Base-by-base conservation (phyloP, 129 eudicot species). In the Pseudognaphalium luteoalbum region DNA sequence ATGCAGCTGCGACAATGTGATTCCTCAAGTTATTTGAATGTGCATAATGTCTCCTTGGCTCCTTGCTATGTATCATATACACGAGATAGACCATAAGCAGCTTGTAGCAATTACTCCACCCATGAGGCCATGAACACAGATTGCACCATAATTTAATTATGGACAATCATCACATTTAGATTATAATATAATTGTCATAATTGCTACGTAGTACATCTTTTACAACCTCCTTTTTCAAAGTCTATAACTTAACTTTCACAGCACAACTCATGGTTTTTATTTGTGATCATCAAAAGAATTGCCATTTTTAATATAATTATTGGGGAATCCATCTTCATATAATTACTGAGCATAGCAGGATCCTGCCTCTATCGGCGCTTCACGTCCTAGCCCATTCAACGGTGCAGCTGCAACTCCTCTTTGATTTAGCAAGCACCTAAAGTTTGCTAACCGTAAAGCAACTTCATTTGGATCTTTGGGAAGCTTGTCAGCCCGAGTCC, bases 351-450 rank as follows among this genome's bases (percentile, higher is more conserved):
- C 16, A 62, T 83, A 88, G 79, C 97, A 94, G 16, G 98, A 94
- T 19, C 93, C 97, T n/a, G 98, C 97, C 51, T 62, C 90, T 14
- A 28, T 50, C 12, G 98, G 98, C 35, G 86, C 85, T 7, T 14
- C 84, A 21, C 97, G 85, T 28, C 98, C 98, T 16, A 58, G 71
- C 12, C 90, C 93, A 25, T 25, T 41, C 86, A 94, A 58, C 22
- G 97, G 98, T 54, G 96, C 93, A 28, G 97, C 96, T 56, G 96
- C 98, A 37, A 94, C 92, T 74, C 98, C 98, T 83, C 98, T 89
- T 81, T 87, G 96, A 81, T 91, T 91, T 70, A 94, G 61, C 75
- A 94, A 68, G 76, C 97, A 94, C 84, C 98, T 84, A 78, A 94
- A 94, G 58, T 84, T 75, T 69, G 96, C 71, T 70, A 94, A 87